A percentile compares a stretch with the other conserved stretches of the same genome.
Evolutionary conservation across 2,329 filamentous ascomycete genomes (phyloP).

Genomic region (Thermothelomyces thermophilus): DNA sequence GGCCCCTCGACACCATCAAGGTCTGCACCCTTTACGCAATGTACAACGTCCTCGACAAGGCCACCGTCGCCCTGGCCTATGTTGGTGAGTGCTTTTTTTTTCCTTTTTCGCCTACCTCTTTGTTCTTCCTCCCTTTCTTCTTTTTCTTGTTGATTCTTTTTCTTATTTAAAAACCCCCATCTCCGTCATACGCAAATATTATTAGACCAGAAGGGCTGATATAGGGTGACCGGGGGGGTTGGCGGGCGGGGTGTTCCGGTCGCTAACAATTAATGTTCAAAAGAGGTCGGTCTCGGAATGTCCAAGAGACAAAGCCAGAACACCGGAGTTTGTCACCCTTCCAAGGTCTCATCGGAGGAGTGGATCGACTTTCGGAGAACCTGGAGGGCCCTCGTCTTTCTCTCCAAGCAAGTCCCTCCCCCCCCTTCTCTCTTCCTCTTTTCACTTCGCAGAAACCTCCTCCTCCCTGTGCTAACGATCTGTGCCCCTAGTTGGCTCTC

Average conservation of each 20-base stretch:
- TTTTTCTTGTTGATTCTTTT: too few relatives aligned
- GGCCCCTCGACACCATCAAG: slow-evolving; percentile 27
- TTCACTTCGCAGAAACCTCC: too few relatives aligned
- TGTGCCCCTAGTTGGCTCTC: slow-evolving; percentile 27
- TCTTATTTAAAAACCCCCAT: too few relatives aligned
- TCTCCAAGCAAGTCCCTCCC: slow-evolving; percentile 23
- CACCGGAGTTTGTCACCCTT: slow-evolving; percentile 11
- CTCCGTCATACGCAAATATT: neutral
- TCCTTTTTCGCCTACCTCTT: too few relatives aligned
- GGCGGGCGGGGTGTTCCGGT: too few relatives aligned
- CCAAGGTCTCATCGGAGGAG: slow-evolving; percentile 3
- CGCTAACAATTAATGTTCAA: too few relatives aligned
- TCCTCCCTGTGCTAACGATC: neutral
- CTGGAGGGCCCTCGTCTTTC: slow-evolving; percentile 29
- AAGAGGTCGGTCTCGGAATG: slow-evolving; percentile 27
- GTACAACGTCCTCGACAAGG: slow-evolving; percentile 29
- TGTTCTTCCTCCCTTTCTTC: too few relatives aligned
- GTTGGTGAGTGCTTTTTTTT: slow-evolving; percentile 20
- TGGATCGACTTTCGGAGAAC: slow-evolving; percentile 25
- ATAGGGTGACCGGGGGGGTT: too few relatives aligned
- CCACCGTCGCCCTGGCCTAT: slow-evolving; percentile 27
- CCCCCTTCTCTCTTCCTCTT: neutral
- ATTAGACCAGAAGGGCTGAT: too few relatives aligned
- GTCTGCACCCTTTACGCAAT: slow-evolving; percentile 28
- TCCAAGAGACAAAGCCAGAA: slow-evolving; percentile 23